Conservation (phyloP, 2,329 filamentous ascomycete species). For the Trichoderma sp. region DNA sequence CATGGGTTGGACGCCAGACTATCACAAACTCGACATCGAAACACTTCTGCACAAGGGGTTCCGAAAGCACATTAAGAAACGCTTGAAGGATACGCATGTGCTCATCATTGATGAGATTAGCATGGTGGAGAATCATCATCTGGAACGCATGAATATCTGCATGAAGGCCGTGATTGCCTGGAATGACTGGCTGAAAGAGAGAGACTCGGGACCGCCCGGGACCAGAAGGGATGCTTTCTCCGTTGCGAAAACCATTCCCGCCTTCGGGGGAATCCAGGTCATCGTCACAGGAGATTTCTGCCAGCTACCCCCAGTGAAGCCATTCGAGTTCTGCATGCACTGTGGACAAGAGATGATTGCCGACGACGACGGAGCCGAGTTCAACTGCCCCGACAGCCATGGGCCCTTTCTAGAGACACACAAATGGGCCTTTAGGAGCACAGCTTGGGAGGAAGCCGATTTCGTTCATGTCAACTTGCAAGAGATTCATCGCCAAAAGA, state of each 20-base stretch:
- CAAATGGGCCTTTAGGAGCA: constrained; percentile 62
- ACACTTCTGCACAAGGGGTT: neutral
- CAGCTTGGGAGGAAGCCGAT: constrained; percentile 55
- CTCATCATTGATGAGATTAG: constrained; percentile 67
- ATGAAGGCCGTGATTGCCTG: constrained; percentile 36
- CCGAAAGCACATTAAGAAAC: constrained; percentile 31
- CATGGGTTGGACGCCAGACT: constrained; percentile 54
- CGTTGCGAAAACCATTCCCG: constrained; percentile 23
- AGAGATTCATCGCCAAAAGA: constrained; percentile 62
- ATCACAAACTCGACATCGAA: constrained; percentile 11
- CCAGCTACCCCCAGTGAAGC: constrained; percentile 60
- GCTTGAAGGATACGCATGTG: constrained; percentile 51
- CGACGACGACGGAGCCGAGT: constrained; percentile 6
- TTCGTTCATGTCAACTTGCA: constrained; percentile 56
- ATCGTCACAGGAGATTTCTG: constrained; percentile 52
- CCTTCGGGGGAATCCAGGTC: constrained; percentile 33
- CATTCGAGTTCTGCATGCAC: constrained; percentile 41
- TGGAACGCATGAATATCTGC: constrained; percentile 30
- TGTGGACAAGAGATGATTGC: constrained; percentile 29
- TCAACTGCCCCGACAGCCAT: constrained; percentile 5
- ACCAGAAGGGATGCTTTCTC: constrained; percentile 30
- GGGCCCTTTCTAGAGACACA: constrained; percentile 43
- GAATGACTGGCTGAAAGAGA: neutral
- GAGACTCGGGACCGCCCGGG: constrained; percentile 23
- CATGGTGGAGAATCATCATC: constrained; percentile 61